Evolutionary conservation across 2,329 filamentous ascomycete species (phyloP).

Genomic region (Ceratocystis huliohia): DNA sequence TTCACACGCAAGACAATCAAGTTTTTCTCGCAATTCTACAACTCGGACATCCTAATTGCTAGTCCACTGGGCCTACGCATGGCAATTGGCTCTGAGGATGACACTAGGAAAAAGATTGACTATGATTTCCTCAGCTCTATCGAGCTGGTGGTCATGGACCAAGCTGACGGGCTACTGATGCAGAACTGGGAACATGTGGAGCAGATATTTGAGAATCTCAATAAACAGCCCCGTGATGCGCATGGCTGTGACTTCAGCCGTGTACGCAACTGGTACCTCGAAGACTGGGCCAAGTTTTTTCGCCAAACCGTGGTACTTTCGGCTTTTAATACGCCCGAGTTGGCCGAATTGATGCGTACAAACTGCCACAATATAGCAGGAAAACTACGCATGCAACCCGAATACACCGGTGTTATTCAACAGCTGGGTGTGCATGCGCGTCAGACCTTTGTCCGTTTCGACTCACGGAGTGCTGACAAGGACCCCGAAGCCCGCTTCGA

Average conservation of each 20-base stretch:
- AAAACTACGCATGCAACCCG: slow-evolving; percentile 54
- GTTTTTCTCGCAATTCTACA: slow-evolving; percentile 90
- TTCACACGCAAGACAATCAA: slow-evolving; percentile 94
- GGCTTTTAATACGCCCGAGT: slow-evolving; percentile 76
- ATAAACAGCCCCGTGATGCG: slow-evolving; percentile 74
- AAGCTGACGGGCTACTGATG: slow-evolving; percentile 87
- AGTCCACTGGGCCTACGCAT: slow-evolving; percentile 82
- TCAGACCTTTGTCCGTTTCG: slow-evolving; percentile 85
- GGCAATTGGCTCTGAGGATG: slow-evolving; percentile 69
- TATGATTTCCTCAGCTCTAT: slow-evolving; percentile 89
- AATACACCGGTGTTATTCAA: slow-evolving; percentile 60
- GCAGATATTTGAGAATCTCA: slow-evolving; percentile 82
- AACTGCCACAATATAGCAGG: slow-evolving; percentile 73
- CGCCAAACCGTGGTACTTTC: slow-evolving; percentile 77
- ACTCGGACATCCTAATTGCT: slow-evolving; percentile 85
- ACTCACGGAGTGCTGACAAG: slow-evolving; percentile 40
- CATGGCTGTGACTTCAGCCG: slow-evolving; percentile 91
- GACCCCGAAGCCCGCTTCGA: slow-evolving; percentile 85
- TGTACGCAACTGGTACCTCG: slow-evolving; percentile 84
- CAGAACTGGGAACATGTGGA: slow-evolving; percentile 98
- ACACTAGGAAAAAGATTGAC: slow-evolving; percentile 49
- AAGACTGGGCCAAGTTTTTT: slow-evolving; percentile 65
- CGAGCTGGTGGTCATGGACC: slow-evolving; percentile 79
- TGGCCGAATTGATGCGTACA: slow-evolving; percentile 64
- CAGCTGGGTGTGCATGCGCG: slow-evolving; percentile 58